Conservation (phyloP, 1,284 basidiomycete genomes). For the Meira miltonrushii region DNA sequence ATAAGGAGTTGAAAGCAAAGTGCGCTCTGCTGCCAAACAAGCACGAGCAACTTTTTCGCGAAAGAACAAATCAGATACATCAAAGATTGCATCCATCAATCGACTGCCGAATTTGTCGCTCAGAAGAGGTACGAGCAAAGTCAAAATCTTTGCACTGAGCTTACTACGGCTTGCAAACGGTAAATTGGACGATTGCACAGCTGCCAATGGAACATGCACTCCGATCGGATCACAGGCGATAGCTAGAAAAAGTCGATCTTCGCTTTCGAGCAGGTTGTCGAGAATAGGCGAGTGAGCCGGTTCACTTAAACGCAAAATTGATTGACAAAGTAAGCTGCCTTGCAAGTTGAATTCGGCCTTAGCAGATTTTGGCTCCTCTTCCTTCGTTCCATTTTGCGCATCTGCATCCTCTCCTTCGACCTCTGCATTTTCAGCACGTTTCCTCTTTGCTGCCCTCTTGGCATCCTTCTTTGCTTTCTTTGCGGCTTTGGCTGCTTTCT, state of each 20-base stretch:
- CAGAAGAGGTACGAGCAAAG: conserved; percentile 20
- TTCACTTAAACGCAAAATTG: conserved; percentile 24
- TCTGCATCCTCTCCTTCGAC: not conserved
- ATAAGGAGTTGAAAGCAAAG: conserved; percentile 28
- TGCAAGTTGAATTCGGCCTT: conserved; percentile 20
- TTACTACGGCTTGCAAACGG: conserved; percentile 21
- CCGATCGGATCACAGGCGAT: conserved; percentile 21
- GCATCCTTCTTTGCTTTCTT: conserved; percentile 1
- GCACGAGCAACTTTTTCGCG: conserved; percentile 31
- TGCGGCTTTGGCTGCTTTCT: not conserved
- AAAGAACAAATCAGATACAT: conserved; percentile 33
- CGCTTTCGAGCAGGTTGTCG: conserved; percentile 19
- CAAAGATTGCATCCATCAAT: conserved; percentile 42
- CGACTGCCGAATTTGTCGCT: conserved; percentile 47
- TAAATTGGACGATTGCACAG: conserved; percentile 17
- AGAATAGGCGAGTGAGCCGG: conserved; percentile 22
- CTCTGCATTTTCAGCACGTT: not conserved
- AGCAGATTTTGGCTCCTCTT: not conserved
- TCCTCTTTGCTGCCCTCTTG: not conserved
- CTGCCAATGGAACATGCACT: conserved; percentile 25
- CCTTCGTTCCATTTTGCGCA: not conserved
- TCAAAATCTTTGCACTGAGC: conserved; percentile 19
- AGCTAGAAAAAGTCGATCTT: conserved; percentile 24
- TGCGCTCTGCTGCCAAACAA: conserved; percentile 21
- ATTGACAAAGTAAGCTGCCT: conserved; percentile 43